These are phyloP conservation scores for Rhododendron williamsianum DNA, from an alignment of 148 eudicot genomes.

Conservation along the genomic window DNA sequence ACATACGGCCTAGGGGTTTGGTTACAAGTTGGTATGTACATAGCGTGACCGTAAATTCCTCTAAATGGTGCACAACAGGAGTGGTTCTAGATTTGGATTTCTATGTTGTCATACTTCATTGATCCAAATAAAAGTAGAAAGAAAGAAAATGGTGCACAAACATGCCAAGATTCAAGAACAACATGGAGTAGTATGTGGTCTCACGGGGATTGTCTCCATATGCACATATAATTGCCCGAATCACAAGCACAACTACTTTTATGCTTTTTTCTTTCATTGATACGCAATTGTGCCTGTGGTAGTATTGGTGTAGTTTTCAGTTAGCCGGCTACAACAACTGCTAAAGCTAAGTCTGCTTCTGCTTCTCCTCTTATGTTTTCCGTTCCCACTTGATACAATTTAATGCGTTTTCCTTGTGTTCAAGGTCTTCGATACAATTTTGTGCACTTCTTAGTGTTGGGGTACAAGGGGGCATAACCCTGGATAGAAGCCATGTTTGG, in stretches of 20 bases:
- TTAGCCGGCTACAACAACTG: too few species aligned
- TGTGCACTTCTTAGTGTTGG: not conserved
- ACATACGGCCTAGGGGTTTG: not conserved
- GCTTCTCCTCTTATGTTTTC: not conserved
- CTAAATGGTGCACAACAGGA: not conserved
- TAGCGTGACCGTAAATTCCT: not conserved
- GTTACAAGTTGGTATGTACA: not conserved
- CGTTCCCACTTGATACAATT: not conserved
- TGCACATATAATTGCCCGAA: not conserved
- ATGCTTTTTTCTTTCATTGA: not conserved
- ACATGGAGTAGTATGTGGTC: not conserved
- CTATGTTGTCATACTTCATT: not conserved
- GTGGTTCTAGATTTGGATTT: not conserved
- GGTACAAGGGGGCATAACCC: not conserved
- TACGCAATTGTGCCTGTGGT: not conserved
- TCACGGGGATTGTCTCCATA: not conserved
- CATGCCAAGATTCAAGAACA: not conserved
- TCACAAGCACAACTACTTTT: not conserved
- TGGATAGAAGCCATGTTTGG: not conserved
- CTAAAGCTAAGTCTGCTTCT: not conserved
- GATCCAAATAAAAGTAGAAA: not conserved
- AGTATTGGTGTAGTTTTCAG: not conserved
- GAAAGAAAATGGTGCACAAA: not conserved
- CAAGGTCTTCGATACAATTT: not conserved
- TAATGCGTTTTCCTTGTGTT: not conserved